Evolutionary conservation across 2,329 filamentous ascomycete genomes (phyloP), one percentile per base, ranked within the genome.

Genomic region (Verruconis gallopava): DNA sequence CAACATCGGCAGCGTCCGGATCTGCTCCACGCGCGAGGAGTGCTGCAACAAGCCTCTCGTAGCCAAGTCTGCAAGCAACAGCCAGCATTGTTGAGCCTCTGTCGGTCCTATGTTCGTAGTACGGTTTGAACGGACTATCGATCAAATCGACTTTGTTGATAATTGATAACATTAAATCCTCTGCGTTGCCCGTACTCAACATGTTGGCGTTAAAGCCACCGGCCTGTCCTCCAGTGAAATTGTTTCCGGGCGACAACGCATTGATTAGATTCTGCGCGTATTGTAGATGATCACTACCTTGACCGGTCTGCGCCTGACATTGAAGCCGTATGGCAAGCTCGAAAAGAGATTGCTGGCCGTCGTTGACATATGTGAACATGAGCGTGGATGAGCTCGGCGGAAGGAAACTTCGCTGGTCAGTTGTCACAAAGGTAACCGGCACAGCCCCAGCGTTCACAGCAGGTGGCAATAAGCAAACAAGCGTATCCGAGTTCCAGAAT

Each of bases 31-130:
- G 73, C 6, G 79, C 81, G 15, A 93, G 65, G 19, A 93, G 69
- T 21, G 79, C 83, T 11, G 81, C 81, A 38, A 82, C 82, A 48
- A 93, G 80, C 37, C 81, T 74, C 48, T 79, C 73, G 50, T 85
- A 72, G 4, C 84, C 84, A 11, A 88, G 64, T 5, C 81, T 81
- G 50, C 78, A 83, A 2, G 82, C 83, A 47, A 88, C 67, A 53
- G 91, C 84, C 47, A 93, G 71, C 71, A 93, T 79, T 1, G 81
- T 85, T 54, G 89, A 82, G 1, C 84, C 84, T 11, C 76, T 82
- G 1, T 72, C 62, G 50, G 65, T 63, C 44, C 71, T 72, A 39
- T 80, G 64, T 53, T 91, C 82, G 47, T 83, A 74, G 19, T 72
- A 73, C 12, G 81, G 73, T 50, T 72, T 69, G 47, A 80, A 71